phyloP scores from a whole-genome alignment of 202 grass and related monocot species.

The Cymbopogon flexuosus region DNA sequence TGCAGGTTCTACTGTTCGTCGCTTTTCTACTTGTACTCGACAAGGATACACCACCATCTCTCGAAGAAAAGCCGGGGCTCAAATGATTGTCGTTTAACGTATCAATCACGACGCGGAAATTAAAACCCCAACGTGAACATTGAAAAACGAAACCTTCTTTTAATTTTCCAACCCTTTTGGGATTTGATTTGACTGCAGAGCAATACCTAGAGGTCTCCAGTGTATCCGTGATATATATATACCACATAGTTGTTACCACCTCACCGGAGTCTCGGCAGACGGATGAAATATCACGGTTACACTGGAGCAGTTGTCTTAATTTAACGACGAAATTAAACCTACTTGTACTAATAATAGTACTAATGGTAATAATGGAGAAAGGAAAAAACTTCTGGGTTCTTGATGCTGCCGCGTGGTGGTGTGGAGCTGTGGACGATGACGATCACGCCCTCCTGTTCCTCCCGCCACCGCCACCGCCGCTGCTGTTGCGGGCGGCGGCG shows the following conservation, averaged over 20 bases:
- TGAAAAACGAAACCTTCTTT: not conserved
- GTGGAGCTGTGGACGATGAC: not conserved
- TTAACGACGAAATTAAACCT: not conserved
- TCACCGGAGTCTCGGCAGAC: no score
- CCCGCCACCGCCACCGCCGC: not conserved
- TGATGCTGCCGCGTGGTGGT: not conserved
- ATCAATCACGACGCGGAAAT: not conserved
- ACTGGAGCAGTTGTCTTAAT: conserved; percentile 27
- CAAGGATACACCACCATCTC: not conserved
- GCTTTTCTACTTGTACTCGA: not conserved
- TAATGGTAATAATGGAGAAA: not conserved
- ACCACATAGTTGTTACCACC: not conserved
- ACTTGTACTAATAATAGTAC: not conserved
- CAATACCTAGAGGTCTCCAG: not conserved
- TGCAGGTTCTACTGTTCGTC: not conserved
- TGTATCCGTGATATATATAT: conserved; percentile 69
- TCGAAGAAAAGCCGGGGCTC: not conserved
- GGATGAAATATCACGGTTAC: conserved; percentile 47
- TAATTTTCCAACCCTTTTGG: not conserved
- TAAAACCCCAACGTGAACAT: not conserved
- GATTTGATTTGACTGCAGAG: not conserved
- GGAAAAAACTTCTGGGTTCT: not conserved
- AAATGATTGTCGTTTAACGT: not conserved
- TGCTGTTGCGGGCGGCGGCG: not conserved
- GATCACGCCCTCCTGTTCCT: conserved; percentile 37